Evolutionary conservation across 2,329 filamentous ascomycete genomes (phyloP), one percentile per base, ranked within the genome.

Genomic region (Aureobasidium pullulans): DNA sequence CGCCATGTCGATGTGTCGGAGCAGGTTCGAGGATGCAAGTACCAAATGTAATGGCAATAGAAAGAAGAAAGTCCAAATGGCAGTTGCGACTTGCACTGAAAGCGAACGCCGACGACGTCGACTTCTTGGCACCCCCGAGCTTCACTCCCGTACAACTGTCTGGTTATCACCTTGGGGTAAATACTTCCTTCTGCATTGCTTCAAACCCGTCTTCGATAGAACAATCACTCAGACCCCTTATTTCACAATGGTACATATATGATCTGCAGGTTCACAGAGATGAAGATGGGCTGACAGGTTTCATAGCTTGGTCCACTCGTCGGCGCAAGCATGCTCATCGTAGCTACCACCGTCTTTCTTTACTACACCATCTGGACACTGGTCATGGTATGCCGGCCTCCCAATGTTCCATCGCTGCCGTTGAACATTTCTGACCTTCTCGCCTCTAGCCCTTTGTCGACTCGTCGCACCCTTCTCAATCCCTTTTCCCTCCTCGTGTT

Each of bases 281-380:
- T 28, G n/a, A 23, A 23, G 23, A 46, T 34, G 16, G 3, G 4
- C 11, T 47, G 32, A 46, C 42, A 47, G 53, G 15, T 11, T 15
- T 37, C 62, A 47, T 74, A 99, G 94, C 88, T 96, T 78, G 94
- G 96, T 83, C 92, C 90, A 84, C 83, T 88, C 66, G 81, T 88
- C 66, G 87, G 87, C 76, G 81, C 87, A 75, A 84, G 81, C 75
- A 89, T 89, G 87, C 85, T 90, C 73, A 79, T 88, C 75, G 80
- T 82, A 79, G 86, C 87, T 69, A 85, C 86, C 65, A 80, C 81
- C 68, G 83, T 89, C 72, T 90, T 89, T 74, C 79, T 88, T 69
- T 99, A 99, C 84, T 99, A 99, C 80, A 94, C 90, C 64, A 84
- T 96, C 75, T 99, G 94, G 94, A 96, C 94, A 31, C 82, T 99